Evolutionary conservation across 192 early-diverging fungal species (phyloP).

Genomic region (Rhizophagus sp.): DNA sequence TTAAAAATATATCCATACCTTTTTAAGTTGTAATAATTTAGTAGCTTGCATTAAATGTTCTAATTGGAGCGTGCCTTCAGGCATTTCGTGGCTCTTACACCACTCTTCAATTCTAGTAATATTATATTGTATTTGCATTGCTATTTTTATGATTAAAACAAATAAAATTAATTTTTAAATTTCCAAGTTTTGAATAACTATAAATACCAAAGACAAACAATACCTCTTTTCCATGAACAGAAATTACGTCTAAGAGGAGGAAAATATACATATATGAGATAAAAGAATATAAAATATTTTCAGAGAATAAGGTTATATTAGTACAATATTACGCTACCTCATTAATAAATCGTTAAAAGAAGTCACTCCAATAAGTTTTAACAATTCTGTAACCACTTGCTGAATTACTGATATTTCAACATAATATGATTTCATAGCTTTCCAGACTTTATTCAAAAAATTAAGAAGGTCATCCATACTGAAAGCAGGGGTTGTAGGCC

Average conservation of each 20-base stretch:
- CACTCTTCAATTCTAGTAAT: conserved; percentile 97
- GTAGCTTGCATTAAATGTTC: conserved; percentile 96
- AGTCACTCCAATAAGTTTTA: conserved; percentile 93
- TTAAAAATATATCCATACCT: conserved; percentile 55
- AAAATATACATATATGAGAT: neutral
- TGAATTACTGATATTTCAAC: conserved; percentile 89
- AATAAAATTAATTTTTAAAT: neutral
- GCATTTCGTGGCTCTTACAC: conserved; percentile 94
- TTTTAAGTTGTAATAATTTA: conserved; percentile 95
- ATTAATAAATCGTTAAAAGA: conserved; percentile 98
- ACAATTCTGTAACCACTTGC: conserved; percentile 93
- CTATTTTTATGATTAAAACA: conserved; percentile 35
- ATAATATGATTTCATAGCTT: conserved; percentile 97
- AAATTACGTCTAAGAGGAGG: conserved; percentile 78
- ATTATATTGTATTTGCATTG: conserved; percentile 99
- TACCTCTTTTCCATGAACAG: conserved; percentile 97
- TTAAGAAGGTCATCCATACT: conserved; percentile 95
- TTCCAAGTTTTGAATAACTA: neutral
- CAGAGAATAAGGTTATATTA: neutral
- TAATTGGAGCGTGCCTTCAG: conserved; percentile 86
- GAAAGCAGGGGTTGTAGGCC: conserved; percentile 71
- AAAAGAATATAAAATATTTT: neutral
- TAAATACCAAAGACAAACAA: conserved; percentile 5
- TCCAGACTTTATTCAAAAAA: conserved; percentile 92
- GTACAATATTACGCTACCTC: conserved; percentile 31